A percentile compares a stretch with the other conserved stretches of the same genome.
phyloP scores from a whole-genome alignment of 129 eudicot species.

The sunflower (Helianthus annuus) region DNA sequence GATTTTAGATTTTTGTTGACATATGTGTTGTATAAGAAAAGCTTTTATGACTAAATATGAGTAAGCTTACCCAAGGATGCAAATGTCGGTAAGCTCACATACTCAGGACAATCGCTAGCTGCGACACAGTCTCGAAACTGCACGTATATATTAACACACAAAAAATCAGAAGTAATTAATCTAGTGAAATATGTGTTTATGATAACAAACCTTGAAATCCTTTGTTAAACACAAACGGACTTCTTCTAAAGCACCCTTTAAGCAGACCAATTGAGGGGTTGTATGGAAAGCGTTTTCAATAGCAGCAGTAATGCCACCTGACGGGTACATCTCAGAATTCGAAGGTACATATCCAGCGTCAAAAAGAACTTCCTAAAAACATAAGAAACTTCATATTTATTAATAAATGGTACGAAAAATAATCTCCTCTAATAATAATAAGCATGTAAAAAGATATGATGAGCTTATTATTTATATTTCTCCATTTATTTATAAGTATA shows the following conservation, averaged over 20 bases:
- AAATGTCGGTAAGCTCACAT: too few species aligned
- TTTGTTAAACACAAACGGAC: constrained; percentile 77
- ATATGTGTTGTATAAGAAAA: too few species aligned
- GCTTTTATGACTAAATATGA: too few species aligned
- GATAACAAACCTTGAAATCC: constrained; percentile 67
- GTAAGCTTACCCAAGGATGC: too few species aligned
- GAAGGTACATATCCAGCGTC: constrained; percentile 92
- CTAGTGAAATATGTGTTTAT: constrained; percentile 1
- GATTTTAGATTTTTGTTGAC: too few species aligned
- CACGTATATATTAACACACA: too few species aligned
- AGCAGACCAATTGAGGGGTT: constrained; percentile 73
- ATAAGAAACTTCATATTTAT: neutral
- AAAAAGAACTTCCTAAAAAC: constrained; percentile 57
- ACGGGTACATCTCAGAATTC: constrained; percentile 78
- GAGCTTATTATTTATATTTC: neutral
- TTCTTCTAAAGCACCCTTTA: constrained; percentile 76
- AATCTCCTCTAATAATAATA: neutral
- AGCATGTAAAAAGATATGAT: neutral
- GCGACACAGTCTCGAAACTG: too few species aligned
- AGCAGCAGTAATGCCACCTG: constrained; percentile 75
- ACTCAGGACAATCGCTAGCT: too few species aligned
- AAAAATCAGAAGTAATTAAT: neutral
- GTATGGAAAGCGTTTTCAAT: constrained; percentile 84
- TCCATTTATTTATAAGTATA: neutral
- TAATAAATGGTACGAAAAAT: neutral